These are phyloP conservation scores for Acidiella bohemica DNA, from an alignment of 495 filamentous ascomycete genomes.

Conservation along the genomic window DNA sequence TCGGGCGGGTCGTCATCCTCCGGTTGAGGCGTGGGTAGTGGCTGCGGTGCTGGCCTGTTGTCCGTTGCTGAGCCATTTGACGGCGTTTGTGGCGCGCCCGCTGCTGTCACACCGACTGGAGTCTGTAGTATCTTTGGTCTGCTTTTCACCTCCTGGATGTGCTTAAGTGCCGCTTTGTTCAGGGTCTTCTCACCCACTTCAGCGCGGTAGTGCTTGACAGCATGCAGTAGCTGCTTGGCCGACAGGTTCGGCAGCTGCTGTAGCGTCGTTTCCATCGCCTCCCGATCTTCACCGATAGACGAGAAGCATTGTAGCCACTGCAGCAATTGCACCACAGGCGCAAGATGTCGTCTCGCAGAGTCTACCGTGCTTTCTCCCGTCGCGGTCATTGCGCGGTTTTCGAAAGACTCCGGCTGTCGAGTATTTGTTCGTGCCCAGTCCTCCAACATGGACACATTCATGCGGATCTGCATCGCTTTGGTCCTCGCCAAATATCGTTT, in stretches of 20 bases:
- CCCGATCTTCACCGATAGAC: slow-evolving; percentile 81
- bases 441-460: slow-evolving; percentile 91
- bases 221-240: slow-evolving; percentile 81
- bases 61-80: background rate
- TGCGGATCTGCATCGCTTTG: slow-evolving; percentile 98
- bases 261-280: slow-evolving; percentile 70
- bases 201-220: slow-evolving; percentile 79
- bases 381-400: slow-evolving; percentile 75
- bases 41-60: no score
- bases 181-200: slow-evolving; percentile 93
- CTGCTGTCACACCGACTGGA: slow-evolving; percentile 14
- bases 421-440: slow-evolving; percentile 94
- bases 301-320: slow-evolving; percentile 99
- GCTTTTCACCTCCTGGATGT: slow-evolving; percentile 65
- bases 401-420: slow-evolving; percentile 87
- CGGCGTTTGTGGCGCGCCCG: slow-evolving; percentile 10
- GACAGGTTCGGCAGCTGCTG: slow-evolving; percentile 75
- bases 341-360: slow-evolving; percentile 66
- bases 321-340: slow-evolving; percentile 82
- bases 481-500: slow-evolving; percentile 89
- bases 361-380: slow-evolving; percentile 79
- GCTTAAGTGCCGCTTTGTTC: slow-evolving; percentile 73
- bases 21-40: slow-evolving; percentile 14
- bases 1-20: slow-evolving; percentile 46
- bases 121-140: slow-evolving; percentile 42